These are phyloP conservation scores for Botrytis cinerea DNA, from an alignment of 2,329 filamentous ascomycete genomes.

Conservation along the genomic window DNA sequence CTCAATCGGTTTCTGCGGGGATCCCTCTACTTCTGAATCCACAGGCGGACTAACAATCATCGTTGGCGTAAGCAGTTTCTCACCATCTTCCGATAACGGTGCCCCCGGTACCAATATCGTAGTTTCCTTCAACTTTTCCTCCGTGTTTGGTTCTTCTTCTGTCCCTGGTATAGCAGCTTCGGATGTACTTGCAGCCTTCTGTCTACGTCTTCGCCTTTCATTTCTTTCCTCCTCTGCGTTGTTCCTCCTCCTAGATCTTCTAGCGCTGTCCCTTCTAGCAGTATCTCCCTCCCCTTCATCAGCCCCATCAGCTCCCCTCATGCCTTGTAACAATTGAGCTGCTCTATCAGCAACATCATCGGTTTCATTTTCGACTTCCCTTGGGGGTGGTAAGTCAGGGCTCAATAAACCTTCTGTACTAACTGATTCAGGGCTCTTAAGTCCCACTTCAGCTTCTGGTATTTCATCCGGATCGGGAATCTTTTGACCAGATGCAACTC, in stretches of 20 bases:
- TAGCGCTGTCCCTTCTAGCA: conserved; percentile 60
- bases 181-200: conserved; percentile 52
- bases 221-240: conserved; percentile 78
- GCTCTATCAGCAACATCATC: conserved; percentile 84
- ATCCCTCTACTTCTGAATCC: conserved; percentile 28
- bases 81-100: conserved; percentile 26
- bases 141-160: conserved; percentile 27
- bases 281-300: conserved; percentile 54
- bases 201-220: conserved; percentile 64
- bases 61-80: conserved; percentile 35
- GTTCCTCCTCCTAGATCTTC: conserved; percentile 58
- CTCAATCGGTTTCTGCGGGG: conserved; percentile 35
- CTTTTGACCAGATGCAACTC: conserved; percentile 84
- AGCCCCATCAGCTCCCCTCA: conserved; percentile 61
- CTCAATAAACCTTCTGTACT: conserved; percentile 41
- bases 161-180: conserved; percentile 25
- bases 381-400: conserved; percentile 30
- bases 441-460: conserved; percentile 56
- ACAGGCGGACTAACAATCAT: conserved; percentile 40
- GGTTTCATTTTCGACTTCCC: conserved; percentile 38
- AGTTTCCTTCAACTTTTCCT: conserved; percentile 26
- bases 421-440: conserved; percentile 51
- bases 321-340: conserved; percentile 78
- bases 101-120: conserved; percentile 22
- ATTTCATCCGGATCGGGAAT: conserved; percentile 73